phyloP scores from a whole-genome alignment of 257 asterid genomes.

The Solanum pinnatisectum region DNA sequence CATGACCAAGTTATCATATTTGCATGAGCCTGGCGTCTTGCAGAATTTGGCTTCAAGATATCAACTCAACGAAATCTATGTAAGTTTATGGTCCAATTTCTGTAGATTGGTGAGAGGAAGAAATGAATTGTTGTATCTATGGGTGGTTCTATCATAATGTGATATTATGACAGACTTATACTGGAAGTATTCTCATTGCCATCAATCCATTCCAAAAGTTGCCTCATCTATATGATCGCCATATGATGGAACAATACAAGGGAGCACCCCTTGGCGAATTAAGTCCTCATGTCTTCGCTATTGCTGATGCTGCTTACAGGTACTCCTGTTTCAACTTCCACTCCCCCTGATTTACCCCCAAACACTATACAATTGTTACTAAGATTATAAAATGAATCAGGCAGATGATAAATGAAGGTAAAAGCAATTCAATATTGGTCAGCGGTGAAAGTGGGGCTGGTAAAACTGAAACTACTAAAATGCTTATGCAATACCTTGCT shows the following conservation, averaged over 20 bases:
- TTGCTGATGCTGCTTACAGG: constrained; percentile 19
- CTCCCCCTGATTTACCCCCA: background rate
- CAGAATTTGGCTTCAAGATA: constrained; percentile 12
- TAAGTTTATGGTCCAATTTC: background rate
- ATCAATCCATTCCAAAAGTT: constrained; percentile 17
- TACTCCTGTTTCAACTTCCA: background rate
- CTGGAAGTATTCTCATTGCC: constrained; percentile 19
- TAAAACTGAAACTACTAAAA: constrained; percentile 17
- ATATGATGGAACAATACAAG: constrained; percentile 19
- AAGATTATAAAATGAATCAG: background rate
- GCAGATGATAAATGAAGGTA: constrained; percentile 16
- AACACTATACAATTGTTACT: background rate
- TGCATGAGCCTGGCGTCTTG: constrained; percentile 12
- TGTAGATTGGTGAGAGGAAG: background rate
- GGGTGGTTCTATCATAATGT: background rate
- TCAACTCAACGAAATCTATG: constrained; percentile 11
- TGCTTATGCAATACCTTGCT: constrained; percentile 21
- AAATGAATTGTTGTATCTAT: background rate
- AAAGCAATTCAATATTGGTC: constrained; percentile 15
- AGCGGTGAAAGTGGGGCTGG: constrained; percentile 27
- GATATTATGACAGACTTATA: constrained; percentile 12
- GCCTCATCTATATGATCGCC: constrained; percentile 10
- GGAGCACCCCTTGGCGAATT: constrained; percentile 12
- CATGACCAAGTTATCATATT: constrained; percentile 10
- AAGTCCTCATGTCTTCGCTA: constrained; percentile 17